Percentiles rank a stretch among this genome's conserved stretches.
Evolutionary conservation across 352 stramenopile species (phyloP).

Genomic region (Phytophthora tentaculata): DNA sequence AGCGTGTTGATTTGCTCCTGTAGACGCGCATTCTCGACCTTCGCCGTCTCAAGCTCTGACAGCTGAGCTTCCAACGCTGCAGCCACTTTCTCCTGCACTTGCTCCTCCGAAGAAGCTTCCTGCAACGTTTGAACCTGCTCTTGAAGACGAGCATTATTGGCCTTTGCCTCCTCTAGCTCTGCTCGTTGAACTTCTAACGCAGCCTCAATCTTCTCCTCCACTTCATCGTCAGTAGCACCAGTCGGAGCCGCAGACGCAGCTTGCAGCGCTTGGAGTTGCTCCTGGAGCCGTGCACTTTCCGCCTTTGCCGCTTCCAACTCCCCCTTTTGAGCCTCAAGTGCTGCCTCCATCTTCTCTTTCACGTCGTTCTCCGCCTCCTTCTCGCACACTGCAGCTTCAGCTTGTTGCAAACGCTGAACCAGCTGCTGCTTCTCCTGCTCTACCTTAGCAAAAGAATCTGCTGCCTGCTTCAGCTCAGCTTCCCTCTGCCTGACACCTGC

Average conservation of each 20-base stretch:
- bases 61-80: constrained; percentile 17
- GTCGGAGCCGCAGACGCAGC: constrained; percentile 1
- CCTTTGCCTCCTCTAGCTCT: constrained; percentile 15
- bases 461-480: constrained; percentile 17
- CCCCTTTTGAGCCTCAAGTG: constrained; percentile 1
- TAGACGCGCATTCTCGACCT: constrained; percentile 25
- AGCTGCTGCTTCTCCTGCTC: constrained; percentile 31
- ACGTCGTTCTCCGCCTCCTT: constrained; percentile 9
- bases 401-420: constrained; percentile 16
- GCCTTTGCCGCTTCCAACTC: constrained; percentile 16
- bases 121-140: constrained; percentile 21
- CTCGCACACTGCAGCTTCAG: constrained; percentile 9
- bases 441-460: constrained; percentile 11
- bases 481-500: constrained; percentile 20
- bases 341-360: constrained; percentile 13
- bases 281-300: constrained; percentile 22
- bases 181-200: constrained; percentile 5
- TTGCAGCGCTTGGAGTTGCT: constrained; percentile 23
- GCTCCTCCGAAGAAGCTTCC: neutral
- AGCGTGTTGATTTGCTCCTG: constrained; percentile 27
- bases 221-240: constrained; percentile 6
- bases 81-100: constrained; percentile 22
- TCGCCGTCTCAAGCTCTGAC: constrained; percentile 17
- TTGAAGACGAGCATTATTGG: constrained; percentile 19
- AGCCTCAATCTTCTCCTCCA: constrained; percentile 16